phyloP scores from a whole-genome alignment of 768 basidiomycete species.

The Phaeotremella skinneri region DNA sequence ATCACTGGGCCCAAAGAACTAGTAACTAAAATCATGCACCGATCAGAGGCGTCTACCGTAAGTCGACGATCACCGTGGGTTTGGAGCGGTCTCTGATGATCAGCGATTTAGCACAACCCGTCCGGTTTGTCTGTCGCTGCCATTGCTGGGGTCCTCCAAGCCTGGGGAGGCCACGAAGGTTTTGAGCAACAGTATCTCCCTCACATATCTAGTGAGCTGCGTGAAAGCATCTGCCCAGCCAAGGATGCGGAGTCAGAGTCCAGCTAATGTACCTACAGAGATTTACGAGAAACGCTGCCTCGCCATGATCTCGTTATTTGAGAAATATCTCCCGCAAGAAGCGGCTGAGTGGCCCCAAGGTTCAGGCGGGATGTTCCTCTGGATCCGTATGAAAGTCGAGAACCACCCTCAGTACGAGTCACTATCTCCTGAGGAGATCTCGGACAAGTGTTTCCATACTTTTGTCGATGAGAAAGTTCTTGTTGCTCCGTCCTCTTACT shows the following conservation, averaged over 20 bases:
- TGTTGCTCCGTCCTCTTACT: conserved; percentile 17
- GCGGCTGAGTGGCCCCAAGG: conserved; percentile 11
- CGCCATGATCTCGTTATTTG: conserved; percentile 15
- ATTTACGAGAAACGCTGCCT: conserved; percentile 35
- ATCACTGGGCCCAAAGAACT: conserved; percentile 34
- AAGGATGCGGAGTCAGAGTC: too few species aligned
- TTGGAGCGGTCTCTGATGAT: not conserved
- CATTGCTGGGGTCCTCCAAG: conserved; percentile 32
- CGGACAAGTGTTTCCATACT: conserved; percentile 13
- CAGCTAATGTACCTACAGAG: too few species aligned
- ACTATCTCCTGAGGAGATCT: conserved; percentile 21
- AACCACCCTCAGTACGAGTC: conserved; percentile 17
- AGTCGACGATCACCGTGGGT: not conserved
- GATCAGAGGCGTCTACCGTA: conserved; percentile 34
- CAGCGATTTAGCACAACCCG: conserved; percentile 22
- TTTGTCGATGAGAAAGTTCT: conserved; percentile 23
- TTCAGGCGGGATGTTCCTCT: conserved; percentile 37
- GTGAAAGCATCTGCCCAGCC: not conserved
- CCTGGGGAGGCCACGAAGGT: conserved; percentile 40
- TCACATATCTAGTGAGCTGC: conserved; percentile 34
- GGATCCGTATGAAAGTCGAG: conserved; percentile 25
- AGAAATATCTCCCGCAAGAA: conserved; percentile 17
- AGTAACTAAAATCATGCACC: conserved; percentile 34
- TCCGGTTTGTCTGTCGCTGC: conserved; percentile 36
- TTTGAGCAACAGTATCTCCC: conserved; percentile 43